Evolutionary conservation across 495 filamentous ascomycete species (phyloP).

Genomic region (Aspergillus conjunctus): DNA sequence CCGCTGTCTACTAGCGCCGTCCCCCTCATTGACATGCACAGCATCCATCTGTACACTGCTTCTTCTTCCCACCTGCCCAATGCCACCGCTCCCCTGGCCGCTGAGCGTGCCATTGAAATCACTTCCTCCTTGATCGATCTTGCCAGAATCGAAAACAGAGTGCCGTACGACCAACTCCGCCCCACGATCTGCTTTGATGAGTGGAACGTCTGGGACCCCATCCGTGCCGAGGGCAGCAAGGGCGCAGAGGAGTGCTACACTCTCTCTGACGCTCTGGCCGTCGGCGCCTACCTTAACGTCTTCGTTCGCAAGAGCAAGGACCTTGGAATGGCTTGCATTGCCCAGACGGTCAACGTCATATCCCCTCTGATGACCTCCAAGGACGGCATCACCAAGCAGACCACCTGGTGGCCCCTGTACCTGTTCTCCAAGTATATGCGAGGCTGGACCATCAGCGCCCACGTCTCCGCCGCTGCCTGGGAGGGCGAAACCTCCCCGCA

Average conservation of each 20-base stretch:
- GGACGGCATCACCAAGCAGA: conserved; percentile 66
- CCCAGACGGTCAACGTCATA: conserved; percentile 79
- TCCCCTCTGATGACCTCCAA: conserved; percentile 71
- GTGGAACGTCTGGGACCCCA: conserved; percentile 84
- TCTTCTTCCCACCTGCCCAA: conserved; percentile 57
- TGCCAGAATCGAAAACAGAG: conserved; percentile 67
- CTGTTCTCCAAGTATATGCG: conserved; percentile 76
- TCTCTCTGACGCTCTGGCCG: conserved; percentile 73
- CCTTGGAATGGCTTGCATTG: conserved; percentile 80
- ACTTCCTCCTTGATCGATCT: conserved; percentile 69
- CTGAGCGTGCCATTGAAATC: conserved; percentile 75
- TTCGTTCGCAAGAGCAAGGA: conserved; percentile 74
- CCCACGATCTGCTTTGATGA: conserved; percentile 82
- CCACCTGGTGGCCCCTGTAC: conserved; percentile 76
- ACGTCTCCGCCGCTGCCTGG: conserved; percentile 62
- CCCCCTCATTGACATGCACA: conserved; percentile 69
- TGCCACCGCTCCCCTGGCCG: conserved; percentile 66
- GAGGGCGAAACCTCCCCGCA: conserved; percentile 63
- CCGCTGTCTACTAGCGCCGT: conserved; percentile 51
- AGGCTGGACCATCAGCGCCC: conserved; percentile 62
- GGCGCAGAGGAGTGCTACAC: conserved; percentile 74
- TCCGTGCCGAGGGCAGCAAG: conserved; percentile 66
- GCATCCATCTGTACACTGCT: conserved; percentile 71
- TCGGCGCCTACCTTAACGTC: conserved; percentile 73
- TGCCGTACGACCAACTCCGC: conserved; percentile 55